Evolutionary conservation across 352 stramenopile genomes (phyloP).

Genomic region (Pythium periplocum): DNA sequence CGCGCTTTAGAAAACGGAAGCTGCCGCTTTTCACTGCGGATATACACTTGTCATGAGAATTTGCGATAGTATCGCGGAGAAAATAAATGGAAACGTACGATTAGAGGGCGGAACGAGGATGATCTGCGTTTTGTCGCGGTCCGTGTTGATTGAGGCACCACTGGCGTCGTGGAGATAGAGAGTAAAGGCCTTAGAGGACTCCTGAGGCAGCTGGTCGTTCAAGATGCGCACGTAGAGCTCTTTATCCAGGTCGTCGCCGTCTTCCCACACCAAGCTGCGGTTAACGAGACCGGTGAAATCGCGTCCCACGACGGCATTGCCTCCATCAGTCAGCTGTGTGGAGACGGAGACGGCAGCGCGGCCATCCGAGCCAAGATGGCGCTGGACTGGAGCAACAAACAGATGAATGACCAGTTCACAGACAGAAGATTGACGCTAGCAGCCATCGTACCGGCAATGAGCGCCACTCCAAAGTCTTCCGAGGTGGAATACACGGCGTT

Average conservation of each 20-base stretch:
- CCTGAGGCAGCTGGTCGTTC: conserved; percentile 52
- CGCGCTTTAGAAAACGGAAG: conserved; percentile 42
- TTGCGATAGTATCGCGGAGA: neutral
- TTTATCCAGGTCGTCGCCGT: conserved; percentile 63
- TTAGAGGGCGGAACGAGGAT: conserved; percentile 49
- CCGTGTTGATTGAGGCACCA: conserved; percentile 45
- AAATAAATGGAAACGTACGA: conserved; percentile 20
- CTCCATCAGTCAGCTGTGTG: conserved; percentile 22
- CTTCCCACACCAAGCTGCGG: conserved; percentile 69
- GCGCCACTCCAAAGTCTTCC: conserved; percentile 60
- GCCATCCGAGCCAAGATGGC: conserved; percentile 54
- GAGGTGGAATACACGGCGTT: conserved; percentile 50
- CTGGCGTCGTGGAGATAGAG: conserved; percentile 54
- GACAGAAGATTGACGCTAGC: neutral
- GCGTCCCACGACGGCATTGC: conserved; percentile 39
- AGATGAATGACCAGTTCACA: neutral
- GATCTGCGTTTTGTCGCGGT: conserved; percentile 38
- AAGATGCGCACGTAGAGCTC: conserved; percentile 57
- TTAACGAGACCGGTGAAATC: conserved; percentile 64
- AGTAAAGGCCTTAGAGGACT: conserved; percentile 41
- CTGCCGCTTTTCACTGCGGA: conserved; percentile 37
- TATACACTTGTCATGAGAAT: neutral
- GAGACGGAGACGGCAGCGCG: conserved; percentile 63
- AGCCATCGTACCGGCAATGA: conserved; percentile 29
- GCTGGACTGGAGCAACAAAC: conserved; percentile 30